These are phyloP conservation scores for Nakazawaea wyomingensis DNA, from an alignment of 805 yeast genomes.

Conservation along the genomic window DNA sequence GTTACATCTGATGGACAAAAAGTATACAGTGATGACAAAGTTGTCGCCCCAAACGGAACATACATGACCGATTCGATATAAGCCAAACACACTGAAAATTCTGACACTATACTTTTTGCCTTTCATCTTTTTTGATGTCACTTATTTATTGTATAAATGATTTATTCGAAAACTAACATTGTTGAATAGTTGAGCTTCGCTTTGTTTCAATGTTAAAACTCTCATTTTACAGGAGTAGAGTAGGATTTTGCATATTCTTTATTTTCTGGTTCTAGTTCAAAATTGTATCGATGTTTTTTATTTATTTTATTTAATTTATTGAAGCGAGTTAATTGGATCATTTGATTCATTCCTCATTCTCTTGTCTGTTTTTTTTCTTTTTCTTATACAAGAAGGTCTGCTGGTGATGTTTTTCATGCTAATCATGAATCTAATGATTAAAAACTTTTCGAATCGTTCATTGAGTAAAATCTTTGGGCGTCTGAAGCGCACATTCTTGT, in stretches of 20 bases:
- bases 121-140: too few relatives aligned
- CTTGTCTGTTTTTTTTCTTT: constrained; percentile 4
- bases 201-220: neutral
- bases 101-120: constrained; percentile 38
- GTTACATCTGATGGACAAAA: neutral
- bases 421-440: constrained; percentile 52
- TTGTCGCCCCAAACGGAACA: constrained; percentile 73
- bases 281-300: neutral
- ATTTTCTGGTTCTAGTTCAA: neutral
- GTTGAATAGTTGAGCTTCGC: neutral
- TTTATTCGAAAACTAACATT: neutral
- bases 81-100: constrained; percentile 65
- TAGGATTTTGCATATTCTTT: neutral
- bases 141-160: too few relatives aligned
- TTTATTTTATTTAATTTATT: neutral
- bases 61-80: constrained; percentile 65
- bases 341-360: too few relatives aligned
- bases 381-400: constrained; percentile 14
- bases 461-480: constrained; percentile 19
- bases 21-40: constrained; percentile 48
- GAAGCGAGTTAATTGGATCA: too few relatives aligned
- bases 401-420: constrained; percentile 57
- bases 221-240: constrained; percentile 3
- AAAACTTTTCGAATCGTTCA: constrained; percentile 28
- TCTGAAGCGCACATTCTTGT: constrained; percentile 27